Base-by-base conservation (phyloP, 2,329 filamentous ascomycete genomes). In the Cordyceps tenuipes region DNA sequence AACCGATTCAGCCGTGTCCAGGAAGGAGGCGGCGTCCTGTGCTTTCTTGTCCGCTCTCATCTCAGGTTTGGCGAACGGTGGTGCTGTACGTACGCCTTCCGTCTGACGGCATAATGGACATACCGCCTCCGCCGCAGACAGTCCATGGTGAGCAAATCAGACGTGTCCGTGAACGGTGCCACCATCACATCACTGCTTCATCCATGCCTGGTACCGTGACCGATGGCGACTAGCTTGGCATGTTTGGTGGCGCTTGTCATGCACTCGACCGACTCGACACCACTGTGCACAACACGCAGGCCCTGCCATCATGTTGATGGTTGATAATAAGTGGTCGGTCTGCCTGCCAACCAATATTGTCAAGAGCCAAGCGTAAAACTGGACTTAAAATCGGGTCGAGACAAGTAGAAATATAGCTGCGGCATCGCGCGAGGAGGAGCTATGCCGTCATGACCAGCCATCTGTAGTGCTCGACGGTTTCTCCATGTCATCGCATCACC, bases 121-220 rank as follows among this genome's bases (percentile, higher is more conserved):
- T 51, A 44, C 54, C 29, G 21, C 44, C 34, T 51, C 55, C 47
- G 21, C 21, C 34, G 21, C 34, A 17, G 21, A 48, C 3, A n/a
- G 39, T 23, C 15, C 13, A 19, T 31, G 8, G 48, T 23, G 55
- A 49, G 15, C 54, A 41, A 49, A 57, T 57, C 44, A 49, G 21
- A 47, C 29, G 19, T 39, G n/a, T 19, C 13, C 5, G 5, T 43
- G n/a, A 15, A 23, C n/a, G 15, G 36, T 43, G 19, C 44, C 36
- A 39, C 15, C 47, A 58, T 44, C 56, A 58, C n/a, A n/a, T n/a
- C n/a, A 23, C 36, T 58, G 15, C 56, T 51, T 51, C 34, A 21
- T 51, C 43, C 47, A 44, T 41, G n/a, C n/a, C 21, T 57, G 56
- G 56, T 44, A 51, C 46, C 56, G 56, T 58, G 56, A 58, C 56